phyloP scores from a whole-genome alignment of 495 filamentous ascomycete genomes.

The Hypoxylon trugodes region DNA sequence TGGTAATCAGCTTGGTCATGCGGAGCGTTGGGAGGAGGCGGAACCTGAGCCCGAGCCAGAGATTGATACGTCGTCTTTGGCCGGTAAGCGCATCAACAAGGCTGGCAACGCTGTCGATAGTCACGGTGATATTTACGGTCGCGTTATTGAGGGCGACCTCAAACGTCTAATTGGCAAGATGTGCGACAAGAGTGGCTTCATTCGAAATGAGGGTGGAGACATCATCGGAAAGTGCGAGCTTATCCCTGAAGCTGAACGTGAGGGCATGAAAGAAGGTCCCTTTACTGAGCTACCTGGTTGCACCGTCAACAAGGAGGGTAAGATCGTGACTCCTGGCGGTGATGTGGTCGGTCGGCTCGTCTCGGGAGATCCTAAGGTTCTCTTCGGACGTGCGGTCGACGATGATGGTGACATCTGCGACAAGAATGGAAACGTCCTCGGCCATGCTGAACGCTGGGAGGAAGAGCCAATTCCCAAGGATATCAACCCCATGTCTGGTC shows the following conservation, averaged over 20 bases:
- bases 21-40: constrained; percentile 68
- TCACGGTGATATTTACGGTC: constrained; percentile 76
- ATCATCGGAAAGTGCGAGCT: constrained; percentile 81
- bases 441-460: constrained; percentile 83
- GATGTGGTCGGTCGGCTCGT: constrained; percentile 77
- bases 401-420: constrained; percentile 85
- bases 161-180: constrained; percentile 77
- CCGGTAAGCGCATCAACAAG: constrained; percentile 88
- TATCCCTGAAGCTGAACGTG: constrained; percentile 74
- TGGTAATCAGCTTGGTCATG: constrained; percentile 80
- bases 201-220: constrained; percentile 82
- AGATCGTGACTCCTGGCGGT: constrained; percentile 67
- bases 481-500: constrained; percentile 70
- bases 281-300: constrained; percentile 81
- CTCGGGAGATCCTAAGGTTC: constrained; percentile 74
- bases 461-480: constrained; percentile 75
- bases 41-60: constrained; percentile 60
- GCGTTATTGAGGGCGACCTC: constrained; percentile 76
- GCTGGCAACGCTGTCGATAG: constrained; percentile 82
- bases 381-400: constrained; percentile 79
- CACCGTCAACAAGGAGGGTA: constrained; percentile 79
- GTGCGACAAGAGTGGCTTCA: constrained; percentile 81
- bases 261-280: constrained; percentile 74
- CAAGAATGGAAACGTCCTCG: constrained; percentile 82
- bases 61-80: constrained; percentile 72